Percentiles rank a stretch among this genome's conserved stretches.
Evolutionary conservation across 2,329 filamentous ascomycete species (phyloP).

Genomic region (Teratosphaeria pseudoeucalypti): DNA sequence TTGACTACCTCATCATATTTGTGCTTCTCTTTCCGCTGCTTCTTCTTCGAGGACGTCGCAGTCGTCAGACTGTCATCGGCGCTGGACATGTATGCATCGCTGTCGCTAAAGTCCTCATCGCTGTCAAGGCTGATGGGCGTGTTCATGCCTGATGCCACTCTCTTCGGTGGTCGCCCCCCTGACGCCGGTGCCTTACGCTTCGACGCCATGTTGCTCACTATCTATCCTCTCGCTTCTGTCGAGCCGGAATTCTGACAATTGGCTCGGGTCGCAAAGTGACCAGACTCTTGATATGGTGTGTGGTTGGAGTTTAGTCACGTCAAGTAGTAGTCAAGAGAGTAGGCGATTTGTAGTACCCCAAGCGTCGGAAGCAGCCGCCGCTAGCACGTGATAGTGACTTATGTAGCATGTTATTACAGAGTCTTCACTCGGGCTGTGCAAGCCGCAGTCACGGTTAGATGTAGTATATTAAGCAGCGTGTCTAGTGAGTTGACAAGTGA

Average conservation of each 20-base stretch:
- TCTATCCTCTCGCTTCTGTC: not conserved
- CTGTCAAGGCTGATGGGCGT: constrained; percentile 40
- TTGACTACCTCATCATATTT: constrained; percentile 38
- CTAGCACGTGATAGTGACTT: not conserved
- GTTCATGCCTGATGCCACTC: constrained; percentile 29
- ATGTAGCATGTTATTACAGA: not conserved
- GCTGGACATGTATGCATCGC: constrained; percentile 14
- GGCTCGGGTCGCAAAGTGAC: not conserved
- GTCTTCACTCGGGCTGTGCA: not conserved
- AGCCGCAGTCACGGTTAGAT: not conserved
- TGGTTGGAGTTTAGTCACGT: not conserved
- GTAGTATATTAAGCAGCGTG: not conserved
- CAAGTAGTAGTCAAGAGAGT: not conserved
- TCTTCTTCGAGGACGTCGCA: not conserved
- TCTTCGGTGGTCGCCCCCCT: constrained; percentile 24
- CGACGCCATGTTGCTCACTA: constrained; percentile 20
- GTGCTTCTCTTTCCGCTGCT: constrained; percentile 2
- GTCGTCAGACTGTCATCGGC: constrained; percentile 11
- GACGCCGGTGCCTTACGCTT: constrained; percentile 31
- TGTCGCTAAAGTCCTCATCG: constrained; percentile 49
- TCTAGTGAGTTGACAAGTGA: no score
- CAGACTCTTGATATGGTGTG: not conserved
- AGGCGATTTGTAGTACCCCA: not conserved
- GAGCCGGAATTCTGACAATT: not conserved
- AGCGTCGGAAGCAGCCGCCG: not conserved